A percentile compares a stretch with the other conserved stretches of the same genome.
Evolutionary conservation across 1,139 yeast genomes (phyloP).

Genomic region (Lodderomyces parapsilosis): DNA sequence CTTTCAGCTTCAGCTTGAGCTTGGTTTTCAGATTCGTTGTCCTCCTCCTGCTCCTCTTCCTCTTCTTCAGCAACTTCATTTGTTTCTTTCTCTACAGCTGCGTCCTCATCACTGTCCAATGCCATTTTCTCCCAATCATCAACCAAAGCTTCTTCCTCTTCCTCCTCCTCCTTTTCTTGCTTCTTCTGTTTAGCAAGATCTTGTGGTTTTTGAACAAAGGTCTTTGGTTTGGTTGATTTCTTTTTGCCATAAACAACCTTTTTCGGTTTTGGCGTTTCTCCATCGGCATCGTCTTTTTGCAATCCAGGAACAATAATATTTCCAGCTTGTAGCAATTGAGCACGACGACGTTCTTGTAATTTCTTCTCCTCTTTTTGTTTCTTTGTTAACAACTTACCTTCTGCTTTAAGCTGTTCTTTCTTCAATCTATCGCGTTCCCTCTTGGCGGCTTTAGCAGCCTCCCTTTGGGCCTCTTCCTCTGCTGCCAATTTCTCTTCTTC

Average conservation of each 20-base stretch:
- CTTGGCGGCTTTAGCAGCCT: slow-evolving; percentile 70
- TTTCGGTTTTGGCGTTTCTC: slow-evolving; percentile 46
- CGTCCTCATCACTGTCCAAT: slow-evolving; percentile 54
- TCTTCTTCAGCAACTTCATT: slow-evolving; percentile 19
- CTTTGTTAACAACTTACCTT: slow-evolving; percentile 86
- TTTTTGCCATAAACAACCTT: slow-evolving; percentile 75
- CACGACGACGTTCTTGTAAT: slow-evolving; percentile 83
- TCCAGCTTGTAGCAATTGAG: slow-evolving; percentile 75
- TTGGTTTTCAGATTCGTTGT: slow-evolving; percentile 4
- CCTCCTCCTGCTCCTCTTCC: slow-evolving; percentile 1
- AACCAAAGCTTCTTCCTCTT: slow-evolving; percentile 52
- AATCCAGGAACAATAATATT: slow-evolving; percentile 77
- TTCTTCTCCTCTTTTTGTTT: slow-evolving; percentile 94
- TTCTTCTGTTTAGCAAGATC: slow-evolving; percentile 16
- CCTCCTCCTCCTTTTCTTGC: slow-evolving; percentile 29
- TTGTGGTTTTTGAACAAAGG: slow-evolving; percentile 27
- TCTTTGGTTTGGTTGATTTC: slow-evolving; percentile 51
- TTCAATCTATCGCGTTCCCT: slow-evolving; percentile 82
- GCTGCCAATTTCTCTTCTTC: slow-evolving; percentile 60
- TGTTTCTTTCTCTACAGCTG: slow-evolving; percentile 26
- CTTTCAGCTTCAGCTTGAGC: slow-evolving; percentile 6
- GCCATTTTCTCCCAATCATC: slow-evolving; percentile 72
- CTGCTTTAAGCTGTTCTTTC: slow-evolving; percentile 82
- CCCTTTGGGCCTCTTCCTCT: slow-evolving; percentile 66
- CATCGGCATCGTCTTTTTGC: slow-evolving; percentile 34